A percentile compares a stretch with the other conserved stretches of the same genome.
Evolutionary conservation across 1,139 yeast genomes (phyloP).

Genomic region (Sugiyamaella pinicola): DNA sequence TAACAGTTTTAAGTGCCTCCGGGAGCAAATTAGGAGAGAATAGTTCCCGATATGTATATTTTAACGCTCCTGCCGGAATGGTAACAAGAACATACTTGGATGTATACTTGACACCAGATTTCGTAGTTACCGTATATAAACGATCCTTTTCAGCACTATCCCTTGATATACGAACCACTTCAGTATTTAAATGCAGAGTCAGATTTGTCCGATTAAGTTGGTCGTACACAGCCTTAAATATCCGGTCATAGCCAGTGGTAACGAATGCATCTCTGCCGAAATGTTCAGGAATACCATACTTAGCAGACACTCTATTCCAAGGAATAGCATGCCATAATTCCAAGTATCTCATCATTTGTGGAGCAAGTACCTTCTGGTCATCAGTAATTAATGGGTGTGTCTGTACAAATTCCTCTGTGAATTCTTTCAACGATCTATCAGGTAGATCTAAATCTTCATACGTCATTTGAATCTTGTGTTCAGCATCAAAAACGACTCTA

Average conservation of each 20-base stretch:
- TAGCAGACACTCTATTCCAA: constrained; percentile 67
- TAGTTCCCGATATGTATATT: constrained; percentile 30
- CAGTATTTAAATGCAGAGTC: constrained; percentile 46
- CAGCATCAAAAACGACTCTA: constrained; percentile 58
- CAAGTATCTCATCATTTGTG: constrained; percentile 55
- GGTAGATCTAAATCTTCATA: constrained; percentile 51
- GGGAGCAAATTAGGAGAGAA: constrained; percentile 43
- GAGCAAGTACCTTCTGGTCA: constrained; percentile 54
- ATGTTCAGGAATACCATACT: constrained; percentile 64
- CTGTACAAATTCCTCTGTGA: constrained; percentile 51
- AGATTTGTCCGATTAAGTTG: constrained; percentile 25
- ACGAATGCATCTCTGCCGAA: constrained; percentile 76
- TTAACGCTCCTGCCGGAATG: constrained; percentile 68
- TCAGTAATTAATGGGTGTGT: constrained; percentile 51
- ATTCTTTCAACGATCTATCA: constrained; percentile 56
- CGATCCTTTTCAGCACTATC: constrained; percentile 14
- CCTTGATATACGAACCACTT: constrained; percentile 49
- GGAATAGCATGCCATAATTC: constrained; percentile 82
- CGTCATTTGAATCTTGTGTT: constrained; percentile 57
- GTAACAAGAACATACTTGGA: constrained; percentile 65
- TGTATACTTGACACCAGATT: constrained; percentile 34
- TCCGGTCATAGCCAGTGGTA: constrained; percentile 52
- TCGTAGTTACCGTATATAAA: constrained; percentile 35
- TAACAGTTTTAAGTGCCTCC: constrained; percentile 45
- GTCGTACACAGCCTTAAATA: constrained; percentile 24